Conservation (phyloP, 805 yeast species). For the Wickerhamomyces alni region DNA sequence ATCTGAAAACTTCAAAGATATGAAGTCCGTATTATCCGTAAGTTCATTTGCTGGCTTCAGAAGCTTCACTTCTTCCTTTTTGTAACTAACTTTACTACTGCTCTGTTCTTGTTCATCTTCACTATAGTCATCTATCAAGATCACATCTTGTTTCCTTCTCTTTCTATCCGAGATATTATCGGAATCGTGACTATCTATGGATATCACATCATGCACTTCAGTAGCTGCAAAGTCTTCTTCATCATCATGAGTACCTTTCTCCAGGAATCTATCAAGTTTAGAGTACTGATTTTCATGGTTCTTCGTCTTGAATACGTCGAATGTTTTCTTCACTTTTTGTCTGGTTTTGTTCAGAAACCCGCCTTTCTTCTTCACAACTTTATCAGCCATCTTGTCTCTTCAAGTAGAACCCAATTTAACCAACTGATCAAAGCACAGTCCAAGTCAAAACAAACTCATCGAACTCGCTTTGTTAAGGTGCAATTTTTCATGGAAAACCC, state of each 20-base stretch:
- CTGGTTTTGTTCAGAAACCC: neutral
- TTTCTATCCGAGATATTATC: neutral
- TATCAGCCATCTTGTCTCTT: too few species aligned
- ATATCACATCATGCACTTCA: neutral
- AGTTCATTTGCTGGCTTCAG: conserved; percentile 21
- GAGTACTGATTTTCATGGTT: conserved; percentile 20
- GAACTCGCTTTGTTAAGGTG: too few species aligned
- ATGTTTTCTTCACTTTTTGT: conserved; percentile 1
- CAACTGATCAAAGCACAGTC: too few species aligned
- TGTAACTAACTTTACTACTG: too few species aligned
- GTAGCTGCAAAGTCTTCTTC: conserved; percentile 1
- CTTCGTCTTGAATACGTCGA: conserved; percentile 19
- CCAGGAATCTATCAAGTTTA: conserved; percentile 6
- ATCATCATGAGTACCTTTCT: conserved; percentile 1
- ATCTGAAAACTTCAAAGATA: conserved; percentile 31
- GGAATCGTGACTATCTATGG: neutral
- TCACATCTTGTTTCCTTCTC: neutral
- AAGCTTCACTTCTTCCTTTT: neutral
- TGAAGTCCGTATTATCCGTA: conserved; percentile 35
- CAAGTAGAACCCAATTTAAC: too few species aligned
- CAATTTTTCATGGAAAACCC: too few species aligned
- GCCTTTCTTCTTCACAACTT: neutral
- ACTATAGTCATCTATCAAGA: conserved; percentile 7
- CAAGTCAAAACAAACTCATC: too few species aligned
- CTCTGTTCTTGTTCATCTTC: conserved; percentile 2